Evolutionary conservation across 345 rosid species (phyloP).

Genomic region (Eucalyptus victrix): DNA sequence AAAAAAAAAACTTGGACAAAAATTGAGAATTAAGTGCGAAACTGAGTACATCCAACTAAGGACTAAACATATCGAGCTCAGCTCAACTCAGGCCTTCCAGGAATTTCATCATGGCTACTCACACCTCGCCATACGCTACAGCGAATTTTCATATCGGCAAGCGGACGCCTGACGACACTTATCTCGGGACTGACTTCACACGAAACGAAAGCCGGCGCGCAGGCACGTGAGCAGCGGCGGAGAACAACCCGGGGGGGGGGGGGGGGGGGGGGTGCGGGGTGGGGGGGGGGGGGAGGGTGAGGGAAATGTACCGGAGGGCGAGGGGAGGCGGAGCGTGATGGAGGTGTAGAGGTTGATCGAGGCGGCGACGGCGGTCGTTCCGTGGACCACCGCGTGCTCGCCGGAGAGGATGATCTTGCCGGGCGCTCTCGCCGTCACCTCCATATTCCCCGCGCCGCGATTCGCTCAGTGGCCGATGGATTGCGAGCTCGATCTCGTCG

Average conservation of each 20-base stretch:
- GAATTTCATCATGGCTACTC: not conserved
- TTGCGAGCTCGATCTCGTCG: not conserved
- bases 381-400: conserved; percentile 96
- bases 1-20: too few relatives aligned
- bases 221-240: not conserved
- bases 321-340: conserved; percentile 44
- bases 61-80: not conserved
- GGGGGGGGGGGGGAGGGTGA: not conserved
- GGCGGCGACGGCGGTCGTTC: conserved; percentile 85
- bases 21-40: not conserved
- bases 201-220: not conserved
- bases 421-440: conserved; percentile 86
- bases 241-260: not conserved
- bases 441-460: conserved; percentile 23
- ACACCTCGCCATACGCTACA: not conserved
- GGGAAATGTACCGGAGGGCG: conserved; percentile 24
- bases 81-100: not conserved
- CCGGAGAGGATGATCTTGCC: conserved; percentile 94
- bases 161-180: not conserved
- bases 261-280: too few relatives aligned
- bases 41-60: not conserved
- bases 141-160: not conserved
- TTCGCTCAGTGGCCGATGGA: not conserved
- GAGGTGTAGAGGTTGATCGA: conserved; percentile 75
- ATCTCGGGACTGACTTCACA: not conserved